These are phyloP conservation scores for Eutypella sp. DNA, from an alignment of 2,329 filamentous ascomycete species.

Conservation along the genomic window DNA sequence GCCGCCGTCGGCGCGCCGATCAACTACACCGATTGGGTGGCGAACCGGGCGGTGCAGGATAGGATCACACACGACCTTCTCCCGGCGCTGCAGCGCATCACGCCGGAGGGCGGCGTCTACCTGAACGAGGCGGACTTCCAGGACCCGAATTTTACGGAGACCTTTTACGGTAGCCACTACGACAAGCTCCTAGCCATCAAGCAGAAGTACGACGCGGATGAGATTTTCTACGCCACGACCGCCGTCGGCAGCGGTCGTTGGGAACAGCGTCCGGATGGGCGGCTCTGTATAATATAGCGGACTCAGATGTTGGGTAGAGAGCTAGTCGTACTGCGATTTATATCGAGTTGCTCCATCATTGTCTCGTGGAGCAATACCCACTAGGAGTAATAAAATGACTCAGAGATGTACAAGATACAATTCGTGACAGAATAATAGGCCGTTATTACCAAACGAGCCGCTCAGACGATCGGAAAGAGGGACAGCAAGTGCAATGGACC, in stretches of 20 bases:
- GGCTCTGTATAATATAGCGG: no score
- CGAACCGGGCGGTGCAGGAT: not conserved
- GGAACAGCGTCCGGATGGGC: not conserved
- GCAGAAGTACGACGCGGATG: slow-evolving; percentile 4
- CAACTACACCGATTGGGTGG: not conserved
- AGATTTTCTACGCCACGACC: slow-evolving; percentile 1
- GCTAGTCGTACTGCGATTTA: no score
- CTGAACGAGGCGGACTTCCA: slow-evolving; percentile 5
- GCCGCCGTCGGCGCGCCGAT: slow-evolving; percentile 40
- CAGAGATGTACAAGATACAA: no score
- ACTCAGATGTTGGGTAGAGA: no score
- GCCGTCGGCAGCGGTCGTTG: slow-evolving; percentile 3
- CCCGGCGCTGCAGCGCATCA: not conserved
- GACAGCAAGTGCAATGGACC: no score
- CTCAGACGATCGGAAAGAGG: no score
- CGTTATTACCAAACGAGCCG: no score
- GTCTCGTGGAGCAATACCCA: no score
- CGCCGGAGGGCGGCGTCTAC: not conserved
- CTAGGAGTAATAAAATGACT: no score
- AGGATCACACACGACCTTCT: not conserved
- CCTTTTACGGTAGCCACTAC: slow-evolving; percentile 4
- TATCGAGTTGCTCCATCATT: no score
- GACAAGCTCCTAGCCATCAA: not conserved
- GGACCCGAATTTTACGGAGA: not conserved
- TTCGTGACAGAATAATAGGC: no score